phyloP scores from a whole-genome alignment of 1,139 yeast species.

The Kazachstania sp. region DNA sequence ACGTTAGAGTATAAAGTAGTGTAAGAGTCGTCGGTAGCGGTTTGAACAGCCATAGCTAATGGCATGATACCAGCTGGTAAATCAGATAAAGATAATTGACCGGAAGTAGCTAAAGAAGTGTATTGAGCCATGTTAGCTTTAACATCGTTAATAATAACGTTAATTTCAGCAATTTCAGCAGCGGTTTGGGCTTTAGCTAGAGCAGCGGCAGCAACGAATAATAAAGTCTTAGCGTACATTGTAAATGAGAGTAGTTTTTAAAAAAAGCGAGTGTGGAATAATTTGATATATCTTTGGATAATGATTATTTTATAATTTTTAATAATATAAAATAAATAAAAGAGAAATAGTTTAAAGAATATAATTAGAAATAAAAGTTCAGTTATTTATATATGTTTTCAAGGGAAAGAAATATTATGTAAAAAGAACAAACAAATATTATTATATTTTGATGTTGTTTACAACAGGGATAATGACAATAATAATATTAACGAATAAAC shows the following conservation, averaged over 20 bases:
- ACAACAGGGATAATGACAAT: no score
- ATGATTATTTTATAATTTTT: no score
- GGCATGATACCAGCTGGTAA: constrained; percentile 30
- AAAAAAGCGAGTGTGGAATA: constrained; percentile 4
- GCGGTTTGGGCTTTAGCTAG: constrained; percentile 9
- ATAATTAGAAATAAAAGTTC: no score
- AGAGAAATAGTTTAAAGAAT: not conserved
- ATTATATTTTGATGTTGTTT: no score
- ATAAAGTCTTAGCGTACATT: constrained; percentile 9
- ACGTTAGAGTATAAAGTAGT: constrained; percentile 31
- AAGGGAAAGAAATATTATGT: not conserved
- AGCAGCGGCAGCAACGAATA: constrained; percentile 10
- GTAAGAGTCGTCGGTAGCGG: constrained; percentile 37
- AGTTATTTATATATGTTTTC: not conserved
- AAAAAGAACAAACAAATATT: no score
- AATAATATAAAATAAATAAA: no score
- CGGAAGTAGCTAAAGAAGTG: constrained; percentile 10
- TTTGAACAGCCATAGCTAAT: constrained; percentile 19
- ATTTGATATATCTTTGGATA: not conserved
- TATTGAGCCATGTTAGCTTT: constrained; percentile 9
- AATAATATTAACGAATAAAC: no score
- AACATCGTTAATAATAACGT: constrained; percentile 12
- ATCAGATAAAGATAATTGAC: constrained; percentile 9
- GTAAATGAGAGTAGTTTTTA: not conserved
- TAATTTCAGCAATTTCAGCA: constrained; percentile 10